A percentile compares a stretch with the other conserved stretches of the same genome.
phyloP scores from a whole-genome alignment of 176 grass and related monocot genomes.

The Lolium rigidum region DNA sequence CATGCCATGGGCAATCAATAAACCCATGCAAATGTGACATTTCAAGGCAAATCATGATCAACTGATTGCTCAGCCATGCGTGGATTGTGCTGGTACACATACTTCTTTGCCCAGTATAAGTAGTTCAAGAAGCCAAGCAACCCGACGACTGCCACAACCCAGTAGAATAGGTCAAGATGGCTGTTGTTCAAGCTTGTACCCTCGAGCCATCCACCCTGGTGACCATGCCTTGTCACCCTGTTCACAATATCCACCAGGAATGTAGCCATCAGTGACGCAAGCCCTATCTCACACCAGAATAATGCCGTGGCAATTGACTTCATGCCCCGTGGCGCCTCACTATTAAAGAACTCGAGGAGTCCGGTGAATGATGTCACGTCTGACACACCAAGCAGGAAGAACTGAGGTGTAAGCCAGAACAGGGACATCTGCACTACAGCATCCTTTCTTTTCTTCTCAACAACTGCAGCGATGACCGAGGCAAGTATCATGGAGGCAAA shows the following conservation, averaged over 20 bases:
- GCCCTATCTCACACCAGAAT: constrained; percentile 62
- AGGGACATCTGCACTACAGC: constrained; percentile 56
- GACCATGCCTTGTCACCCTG: constrained; percentile 28
- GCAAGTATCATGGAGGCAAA: constrained; percentile 43
- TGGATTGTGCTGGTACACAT: constrained; percentile 49
- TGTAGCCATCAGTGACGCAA: constrained; percentile 48
- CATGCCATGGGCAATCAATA: no score
- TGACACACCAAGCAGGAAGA: constrained; percentile 58
- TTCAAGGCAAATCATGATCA: no score
- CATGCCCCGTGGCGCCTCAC: constrained; percentile 59
- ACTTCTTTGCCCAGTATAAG: constrained; percentile 64
- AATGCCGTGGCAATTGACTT: constrained; percentile 65
- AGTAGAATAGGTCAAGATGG: constrained; percentile 76
- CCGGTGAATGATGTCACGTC: constrained; percentile 69
- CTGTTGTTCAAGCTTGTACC: constrained; percentile 61
- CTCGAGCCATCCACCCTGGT: constrained; percentile 62
- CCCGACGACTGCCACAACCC: constrained; percentile 53
- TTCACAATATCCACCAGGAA: constrained; percentile 40
- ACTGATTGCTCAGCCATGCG: neutral
- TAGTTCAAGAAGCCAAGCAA: constrained; percentile 59
- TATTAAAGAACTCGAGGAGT: constrained; percentile 71
- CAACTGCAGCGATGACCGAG: constrained; percentile 45
- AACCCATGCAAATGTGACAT: no score
- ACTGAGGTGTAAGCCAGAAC: constrained; percentile 60
- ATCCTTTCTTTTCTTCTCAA: constrained; percentile 51